A percentile compares a stretch with the other conserved stretches of the same genome.
Evolutionary conservation across 2,329 filamentous ascomycete species (phyloP).

Genomic region (Ploettnerulaceae sp.): DNA sequence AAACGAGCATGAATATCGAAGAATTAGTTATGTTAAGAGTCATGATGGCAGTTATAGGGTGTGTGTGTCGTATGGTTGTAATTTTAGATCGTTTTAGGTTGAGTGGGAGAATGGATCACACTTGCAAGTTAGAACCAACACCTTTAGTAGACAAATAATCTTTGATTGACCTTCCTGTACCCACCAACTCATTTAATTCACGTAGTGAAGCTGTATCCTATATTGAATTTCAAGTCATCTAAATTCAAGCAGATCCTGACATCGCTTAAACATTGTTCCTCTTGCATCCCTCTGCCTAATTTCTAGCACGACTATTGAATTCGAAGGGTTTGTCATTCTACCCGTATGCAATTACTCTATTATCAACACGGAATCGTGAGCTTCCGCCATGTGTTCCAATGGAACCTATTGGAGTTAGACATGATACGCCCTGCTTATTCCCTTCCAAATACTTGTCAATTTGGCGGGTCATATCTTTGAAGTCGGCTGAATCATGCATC

Average conservation of each 20-base stretch:
- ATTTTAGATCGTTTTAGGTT: no score
- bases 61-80: no score
- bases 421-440: constrained; percentile 1
- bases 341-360: background rate
- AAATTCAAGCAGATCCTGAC: background rate
- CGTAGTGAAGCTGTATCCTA: no score
- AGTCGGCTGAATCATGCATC: constrained; percentile 3
- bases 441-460: background rate
- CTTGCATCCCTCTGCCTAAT: background rate
- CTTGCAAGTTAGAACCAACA: no score
- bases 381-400: background rate
- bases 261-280: background rate
- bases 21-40: no score
- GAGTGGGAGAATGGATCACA: no score
- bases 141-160: no score
- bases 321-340: constrained; percentile 1
- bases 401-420: background rate
- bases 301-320: background rate
- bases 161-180: no score
- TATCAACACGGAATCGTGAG: background rate
- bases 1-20: background rate
- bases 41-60: no score
- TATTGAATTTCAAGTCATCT: no score
- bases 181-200: no score
- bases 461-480: constrained; percentile 1